Percentiles rank a stretch among this genome's conserved stretches.
phyloP scores from a whole-genome alignment of 2,329 filamentous ascomycete genomes.

The Huntiella moniliformis region DNA sequence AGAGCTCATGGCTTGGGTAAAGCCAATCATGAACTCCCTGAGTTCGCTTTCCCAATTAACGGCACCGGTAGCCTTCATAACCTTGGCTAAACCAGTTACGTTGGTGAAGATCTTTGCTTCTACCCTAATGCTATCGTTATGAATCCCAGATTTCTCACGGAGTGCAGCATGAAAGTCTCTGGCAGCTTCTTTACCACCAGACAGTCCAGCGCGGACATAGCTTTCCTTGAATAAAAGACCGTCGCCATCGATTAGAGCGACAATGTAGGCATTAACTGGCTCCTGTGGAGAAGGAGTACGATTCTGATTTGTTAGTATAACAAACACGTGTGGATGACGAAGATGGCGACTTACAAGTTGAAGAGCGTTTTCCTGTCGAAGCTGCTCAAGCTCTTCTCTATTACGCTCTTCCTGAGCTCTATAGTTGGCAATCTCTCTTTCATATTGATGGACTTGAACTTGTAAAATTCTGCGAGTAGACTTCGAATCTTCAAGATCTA shows the following conservation, averaged over 20 bases:
- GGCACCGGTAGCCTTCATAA: constrained; percentile 29
- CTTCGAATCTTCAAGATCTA: no score
- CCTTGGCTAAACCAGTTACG: constrained; percentile 28
- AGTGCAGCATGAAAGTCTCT: constrained; percentile 30
- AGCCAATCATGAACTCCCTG: constrained; percentile 38
- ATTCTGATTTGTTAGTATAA: not conserved
- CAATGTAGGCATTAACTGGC: constrained; percentile 36
- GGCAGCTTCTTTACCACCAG: constrained; percentile 35
- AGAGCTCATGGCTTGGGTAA: constrained; percentile 37
- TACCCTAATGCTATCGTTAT: constrained; percentile 30
- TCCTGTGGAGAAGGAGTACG: constrained; percentile 19
- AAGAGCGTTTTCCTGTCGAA: no score
- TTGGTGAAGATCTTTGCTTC: constrained; percentile 39
- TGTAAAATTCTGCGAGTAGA: no score
- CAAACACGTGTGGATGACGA: not conserved
- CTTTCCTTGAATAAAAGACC: constrained; percentile 42
- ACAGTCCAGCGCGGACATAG: constrained; percentile 34
- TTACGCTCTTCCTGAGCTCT: no score
- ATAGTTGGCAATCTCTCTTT: no score
- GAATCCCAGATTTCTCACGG: constrained; percentile 25
- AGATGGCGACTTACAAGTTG: not conserved
- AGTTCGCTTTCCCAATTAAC: constrained; percentile 27
- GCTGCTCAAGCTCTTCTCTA: no score
- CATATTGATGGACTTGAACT: no score
- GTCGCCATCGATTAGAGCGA: constrained; percentile 44